Evolutionary conservation across 2,329 filamentous ascomycete genomes (phyloP).

Genomic region (Aspergillus sp.): DNA sequence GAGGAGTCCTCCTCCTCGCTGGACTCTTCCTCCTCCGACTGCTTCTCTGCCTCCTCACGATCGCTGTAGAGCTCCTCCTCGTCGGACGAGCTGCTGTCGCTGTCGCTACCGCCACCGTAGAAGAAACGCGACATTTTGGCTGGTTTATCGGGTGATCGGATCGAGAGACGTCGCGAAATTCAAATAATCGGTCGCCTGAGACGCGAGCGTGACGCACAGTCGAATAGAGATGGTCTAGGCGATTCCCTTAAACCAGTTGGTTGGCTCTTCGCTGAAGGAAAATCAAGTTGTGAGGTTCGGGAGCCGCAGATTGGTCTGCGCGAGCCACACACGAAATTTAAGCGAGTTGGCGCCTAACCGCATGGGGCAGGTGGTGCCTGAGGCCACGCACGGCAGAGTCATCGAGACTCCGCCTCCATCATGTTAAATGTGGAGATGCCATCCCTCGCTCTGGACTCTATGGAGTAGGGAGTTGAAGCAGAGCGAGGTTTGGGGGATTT

Average conservation of each 20-base stretch:
- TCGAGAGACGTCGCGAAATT: slow-evolving; percentile 21
- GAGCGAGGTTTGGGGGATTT: not conserved
- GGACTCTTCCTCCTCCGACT: slow-evolving; percentile 55
- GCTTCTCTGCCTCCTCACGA: slow-evolving; percentile 64
- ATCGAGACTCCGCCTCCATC: slow-evolving; percentile 4
- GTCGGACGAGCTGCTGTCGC: slow-evolving; percentile 86
- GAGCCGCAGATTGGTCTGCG: slow-evolving; percentile 27
- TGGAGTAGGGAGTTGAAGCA: not conserved
- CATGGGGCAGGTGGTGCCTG: slow-evolving; percentile 26
- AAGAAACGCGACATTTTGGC: slow-evolving; percentile 93
- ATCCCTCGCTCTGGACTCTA: not conserved
- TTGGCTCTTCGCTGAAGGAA: slow-evolving; percentile 19
- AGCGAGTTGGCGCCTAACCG: slow-evolving; percentile 42
- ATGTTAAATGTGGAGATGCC: not conserved
- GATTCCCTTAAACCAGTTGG: slow-evolving; percentile 9
- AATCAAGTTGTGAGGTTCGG: slow-evolving; percentile 27
- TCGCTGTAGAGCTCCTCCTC: slow-evolving; percentile 92
- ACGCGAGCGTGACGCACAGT: slow-evolving; percentile 15
- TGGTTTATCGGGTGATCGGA: slow-evolving; percentile 17
- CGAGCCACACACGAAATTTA: slow-evolving; percentile 47
- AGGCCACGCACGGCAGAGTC: not conserved
- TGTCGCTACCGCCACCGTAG: slow-evolving; percentile 91
- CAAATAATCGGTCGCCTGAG: slow-evolving; percentile 25
- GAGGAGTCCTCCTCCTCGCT: slow-evolving; percentile 57
- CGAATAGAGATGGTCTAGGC: slow-evolving; percentile 2